phyloP scores from a whole-genome alignment of 1,284 basidiomycete genomes.

The Malassezia dermatis region DNA sequence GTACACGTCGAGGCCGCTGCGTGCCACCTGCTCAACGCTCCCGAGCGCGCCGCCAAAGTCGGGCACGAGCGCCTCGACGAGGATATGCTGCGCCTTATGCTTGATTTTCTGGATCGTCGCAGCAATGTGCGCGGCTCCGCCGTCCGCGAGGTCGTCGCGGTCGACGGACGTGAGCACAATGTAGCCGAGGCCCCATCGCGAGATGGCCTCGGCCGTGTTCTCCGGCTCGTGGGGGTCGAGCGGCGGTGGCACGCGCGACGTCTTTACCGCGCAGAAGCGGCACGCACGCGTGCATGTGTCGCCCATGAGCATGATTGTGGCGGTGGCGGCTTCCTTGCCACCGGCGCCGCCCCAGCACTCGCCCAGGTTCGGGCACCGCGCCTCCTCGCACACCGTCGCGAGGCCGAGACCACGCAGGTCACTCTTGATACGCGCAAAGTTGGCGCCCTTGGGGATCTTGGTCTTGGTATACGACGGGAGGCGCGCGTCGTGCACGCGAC shows the following conservation, averaged over 20 bases:
- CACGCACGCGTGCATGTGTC: slow-evolving; percentile 97
- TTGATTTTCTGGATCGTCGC: slow-evolving; percentile 91
- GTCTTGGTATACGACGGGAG: slow-evolving; percentile 88
- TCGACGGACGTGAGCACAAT: slow-evolving; percentile 96
- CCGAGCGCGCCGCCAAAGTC: slow-evolving; percentile 76
- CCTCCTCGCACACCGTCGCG: slow-evolving; percentile 97
- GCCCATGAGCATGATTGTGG: slow-evolving; percentile 97
- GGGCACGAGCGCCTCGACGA: slow-evolving; percentile 91
- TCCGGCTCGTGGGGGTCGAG: slow-evolving; percentile 94
- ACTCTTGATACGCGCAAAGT: slow-evolving; percentile 85
- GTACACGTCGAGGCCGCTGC: slow-evolving; percentile 89
- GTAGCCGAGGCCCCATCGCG: slow-evolving; percentile 94
- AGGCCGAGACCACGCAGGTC: slow-evolving; percentile 82
- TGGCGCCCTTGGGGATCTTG: slow-evolving; percentile 64
- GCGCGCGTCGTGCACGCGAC: slow-evolving; percentile 50
- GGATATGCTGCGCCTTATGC: slow-evolving; percentile 80
- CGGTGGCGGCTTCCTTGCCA: slow-evolving; percentile 68
- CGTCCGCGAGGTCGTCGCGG: slow-evolving; percentile 85
- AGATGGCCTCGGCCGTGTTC: slow-evolving; percentile 95
- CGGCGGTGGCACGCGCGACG: slow-evolving; percentile 73
- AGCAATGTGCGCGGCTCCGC: slow-evolving; percentile 86
- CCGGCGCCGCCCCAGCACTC: slow-evolving; percentile 91
- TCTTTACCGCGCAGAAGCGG: slow-evolving; percentile 95
- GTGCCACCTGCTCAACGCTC: slow-evolving; percentile 70
- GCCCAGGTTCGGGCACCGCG: slow-evolving; percentile 95